These are phyloP conservation scores for Ceratobasidium sp. DNA, from an alignment of 1,284 basidiomycete species.

Conservation along the genomic window DNA sequence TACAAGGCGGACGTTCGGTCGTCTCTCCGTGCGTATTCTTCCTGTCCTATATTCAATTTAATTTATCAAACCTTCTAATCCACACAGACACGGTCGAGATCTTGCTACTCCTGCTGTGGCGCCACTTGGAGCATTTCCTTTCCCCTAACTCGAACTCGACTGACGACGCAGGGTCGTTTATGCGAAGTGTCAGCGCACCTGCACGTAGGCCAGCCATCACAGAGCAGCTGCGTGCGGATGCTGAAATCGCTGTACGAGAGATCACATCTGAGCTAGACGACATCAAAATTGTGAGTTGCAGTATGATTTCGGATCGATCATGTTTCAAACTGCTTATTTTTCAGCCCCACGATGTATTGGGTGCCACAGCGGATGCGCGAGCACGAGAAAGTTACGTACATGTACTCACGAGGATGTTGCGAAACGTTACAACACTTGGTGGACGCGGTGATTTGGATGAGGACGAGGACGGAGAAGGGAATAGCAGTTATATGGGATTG, in stretches of 20 bases:
- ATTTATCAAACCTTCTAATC: slow-evolving; percentile 14
- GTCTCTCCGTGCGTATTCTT: slow-evolving; percentile 67
- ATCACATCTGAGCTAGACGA: slow-evolving; percentile 58
- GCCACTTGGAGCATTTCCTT: slow-evolving; percentile 77
- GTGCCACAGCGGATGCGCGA: slow-evolving; percentile 38
- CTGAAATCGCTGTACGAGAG: slow-evolving; percentile 55
- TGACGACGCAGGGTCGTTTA: slow-evolving; percentile 54
- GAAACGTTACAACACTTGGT: slow-evolving; percentile 24
- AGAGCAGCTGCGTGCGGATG: slow-evolving; percentile 55
- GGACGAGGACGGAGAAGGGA: neutral
- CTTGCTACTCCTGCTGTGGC: slow-evolving; percentile 86
- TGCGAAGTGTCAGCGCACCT: slow-evolving; percentile 51
- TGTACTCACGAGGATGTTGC: slow-evolving; percentile 39
- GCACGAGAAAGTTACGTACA: slow-evolving; percentile 40
- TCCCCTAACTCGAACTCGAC: slow-evolving; percentile 37
- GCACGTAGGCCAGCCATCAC: slow-evolving; percentile 47
- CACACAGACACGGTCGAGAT: slow-evolving; percentile 81
- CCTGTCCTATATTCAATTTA: slow-evolving; percentile 17
- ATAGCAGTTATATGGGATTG: slow-evolving; percentile 21
- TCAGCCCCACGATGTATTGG: slow-evolving; percentile 38
- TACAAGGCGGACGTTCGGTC: slow-evolving; percentile 65
- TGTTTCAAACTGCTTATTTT: neutral
- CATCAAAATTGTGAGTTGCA: slow-evolving; percentile 57
- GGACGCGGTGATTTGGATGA: slow-evolving; percentile 32
- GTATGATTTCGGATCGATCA: too few species aligned